A percentile compares a stretch with the other conserved stretches of the same genome.
phyloP scores from a whole-genome alignment of 2,329 filamentous ascomycete species.

The Pseudohalonectria lignicola region DNA sequence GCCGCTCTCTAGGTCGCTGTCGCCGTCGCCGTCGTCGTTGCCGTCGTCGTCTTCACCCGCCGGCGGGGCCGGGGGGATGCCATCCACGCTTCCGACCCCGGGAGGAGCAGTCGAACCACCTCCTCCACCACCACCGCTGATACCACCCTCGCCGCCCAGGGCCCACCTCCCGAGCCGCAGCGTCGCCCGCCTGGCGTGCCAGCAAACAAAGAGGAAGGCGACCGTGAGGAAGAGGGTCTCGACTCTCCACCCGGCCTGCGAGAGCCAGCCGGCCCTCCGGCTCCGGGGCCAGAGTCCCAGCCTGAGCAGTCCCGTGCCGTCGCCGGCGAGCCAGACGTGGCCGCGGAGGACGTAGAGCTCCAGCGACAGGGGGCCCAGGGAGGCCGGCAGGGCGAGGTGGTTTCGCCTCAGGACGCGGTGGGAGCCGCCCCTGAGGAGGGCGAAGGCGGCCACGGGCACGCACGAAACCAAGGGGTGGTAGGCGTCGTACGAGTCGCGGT shows the following conservation, averaged over 20 bases:
- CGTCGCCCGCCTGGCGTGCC: neutral
- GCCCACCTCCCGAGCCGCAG: neutral
- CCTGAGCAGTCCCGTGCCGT: conserved; percentile 39
- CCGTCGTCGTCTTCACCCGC: no score
- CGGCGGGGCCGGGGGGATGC: no score
- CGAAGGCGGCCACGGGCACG: conserved; percentile 39
- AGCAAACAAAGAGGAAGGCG: conserved; percentile 13
- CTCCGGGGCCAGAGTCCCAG: conserved; percentile 4
- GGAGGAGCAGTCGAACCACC: no score
- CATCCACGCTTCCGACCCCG: no score
- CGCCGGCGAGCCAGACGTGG: conserved; percentile 50
- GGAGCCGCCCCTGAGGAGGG: conserved; percentile 37
- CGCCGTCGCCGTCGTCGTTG: neutral
- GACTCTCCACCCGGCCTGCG: conserved; percentile 8
- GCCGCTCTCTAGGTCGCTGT: conserved; percentile 2
- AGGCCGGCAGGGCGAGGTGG: conserved; percentile 35
- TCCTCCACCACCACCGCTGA: neutral
- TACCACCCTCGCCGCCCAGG: neutral
- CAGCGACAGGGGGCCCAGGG: conserved; percentile 43
- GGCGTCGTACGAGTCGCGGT: neutral
- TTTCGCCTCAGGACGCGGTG: conserved; percentile 25
- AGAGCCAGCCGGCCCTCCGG: neutral
- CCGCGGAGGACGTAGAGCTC: conserved; percentile 50
- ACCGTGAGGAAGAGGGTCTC: conserved; percentile 14
- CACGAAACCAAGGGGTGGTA: conserved; percentile 31